Conservation (phyloP, 805 yeast species). For the Pichia deserticola region DNA sequence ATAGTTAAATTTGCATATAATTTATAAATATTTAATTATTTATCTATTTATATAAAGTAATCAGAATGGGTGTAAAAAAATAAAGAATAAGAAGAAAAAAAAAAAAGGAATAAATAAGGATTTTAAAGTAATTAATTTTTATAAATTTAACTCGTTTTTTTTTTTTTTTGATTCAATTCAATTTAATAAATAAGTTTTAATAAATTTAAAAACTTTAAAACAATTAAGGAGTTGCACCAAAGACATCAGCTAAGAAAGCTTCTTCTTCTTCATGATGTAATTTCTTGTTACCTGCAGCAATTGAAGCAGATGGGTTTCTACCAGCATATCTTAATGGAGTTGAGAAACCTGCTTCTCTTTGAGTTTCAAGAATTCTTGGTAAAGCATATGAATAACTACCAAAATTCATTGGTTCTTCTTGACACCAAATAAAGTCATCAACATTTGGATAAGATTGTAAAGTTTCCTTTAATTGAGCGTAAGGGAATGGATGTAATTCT, state of each 20-base stretch:
- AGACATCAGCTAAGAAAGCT: slow-evolving; percentile 74
- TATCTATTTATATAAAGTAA: too few relatives aligned
- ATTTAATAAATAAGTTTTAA: not conserved
- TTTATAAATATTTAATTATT: too few relatives aligned
- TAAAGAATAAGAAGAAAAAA: not conserved
- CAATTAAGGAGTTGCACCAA: slow-evolving; percentile 23
- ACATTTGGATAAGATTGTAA: slow-evolving; percentile 72
- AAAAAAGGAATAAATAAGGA: slow-evolving; percentile 1
- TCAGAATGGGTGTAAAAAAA: too few relatives aligned
- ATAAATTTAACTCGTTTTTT: not conserved
- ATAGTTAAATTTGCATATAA: too few relatives aligned
- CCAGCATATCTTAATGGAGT: slow-evolving; percentile 77
- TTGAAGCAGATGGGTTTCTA: slow-evolving; percentile 96
- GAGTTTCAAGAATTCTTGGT: slow-evolving; percentile 76
- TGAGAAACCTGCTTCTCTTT: slow-evolving; percentile 66
- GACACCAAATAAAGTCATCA: slow-evolving; percentile 92
- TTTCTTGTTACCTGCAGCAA: slow-evolving; percentile 94
- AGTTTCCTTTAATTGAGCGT: slow-evolving; percentile 81
- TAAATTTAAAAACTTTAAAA: not conserved
- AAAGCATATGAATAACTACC: slow-evolving; percentile 76
- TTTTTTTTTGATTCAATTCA: not conserved
- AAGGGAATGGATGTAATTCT: slow-evolving; percentile 99
- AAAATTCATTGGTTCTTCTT: slow-evolving; percentile 98
- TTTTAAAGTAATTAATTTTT: not conserved
- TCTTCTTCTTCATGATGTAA: slow-evolving; percentile 86